Conservation (phyloP, 2,329 filamentous ascomycete genomes). For the Colletotrichum zoysiae region DNA sequence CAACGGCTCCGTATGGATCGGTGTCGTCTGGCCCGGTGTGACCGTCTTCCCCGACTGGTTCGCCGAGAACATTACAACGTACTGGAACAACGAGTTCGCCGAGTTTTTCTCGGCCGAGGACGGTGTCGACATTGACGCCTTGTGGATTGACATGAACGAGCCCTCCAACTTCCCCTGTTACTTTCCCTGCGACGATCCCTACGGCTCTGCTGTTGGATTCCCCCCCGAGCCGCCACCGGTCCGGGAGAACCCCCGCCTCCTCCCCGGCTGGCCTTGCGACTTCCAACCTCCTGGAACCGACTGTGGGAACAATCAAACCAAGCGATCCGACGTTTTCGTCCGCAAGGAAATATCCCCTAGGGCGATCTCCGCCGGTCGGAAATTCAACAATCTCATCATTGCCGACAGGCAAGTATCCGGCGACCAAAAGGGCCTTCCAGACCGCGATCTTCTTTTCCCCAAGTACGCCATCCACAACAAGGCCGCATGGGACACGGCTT, state of each 20-base stretch:
- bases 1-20: constrained; percentile 69
- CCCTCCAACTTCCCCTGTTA: constrained; percentile 50
- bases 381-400: constrained; percentile 37
- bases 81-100: constrained; percentile 78
- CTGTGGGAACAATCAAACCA: constrained; percentile 29
- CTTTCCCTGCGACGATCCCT: constrained; percentile 55
- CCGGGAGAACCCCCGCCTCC: constrained; percentile 70
- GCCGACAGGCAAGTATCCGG: constrained; percentile 47
- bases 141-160: constrained; percentile 81
- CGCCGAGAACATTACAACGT: constrained; percentile 70
- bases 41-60: constrained; percentile 85
- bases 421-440: constrained; percentile 68
- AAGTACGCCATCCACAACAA: constrained; percentile 75
- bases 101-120: constrained; percentile 72
- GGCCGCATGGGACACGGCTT: constrained; percentile 58
- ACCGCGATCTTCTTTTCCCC: constrained; percentile 73
- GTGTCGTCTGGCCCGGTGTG: constrained; percentile 83
- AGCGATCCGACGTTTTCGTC: constrained; percentile 26
- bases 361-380: constrained; percentile 7
- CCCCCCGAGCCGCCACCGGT: constrained; percentile 75
- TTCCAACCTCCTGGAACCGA: constrained; percentile 39
- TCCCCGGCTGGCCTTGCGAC: constrained; percentile 74
- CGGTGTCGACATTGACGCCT: constrained; percentile 80
- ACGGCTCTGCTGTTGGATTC: constrained; percentile 53
- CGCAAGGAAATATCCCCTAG: constrained; percentile 8